Evolutionary conservation across 2,329 filamentous ascomycete species (phyloP).

Genomic region (Coniochaeta hoffmannii): DNA sequence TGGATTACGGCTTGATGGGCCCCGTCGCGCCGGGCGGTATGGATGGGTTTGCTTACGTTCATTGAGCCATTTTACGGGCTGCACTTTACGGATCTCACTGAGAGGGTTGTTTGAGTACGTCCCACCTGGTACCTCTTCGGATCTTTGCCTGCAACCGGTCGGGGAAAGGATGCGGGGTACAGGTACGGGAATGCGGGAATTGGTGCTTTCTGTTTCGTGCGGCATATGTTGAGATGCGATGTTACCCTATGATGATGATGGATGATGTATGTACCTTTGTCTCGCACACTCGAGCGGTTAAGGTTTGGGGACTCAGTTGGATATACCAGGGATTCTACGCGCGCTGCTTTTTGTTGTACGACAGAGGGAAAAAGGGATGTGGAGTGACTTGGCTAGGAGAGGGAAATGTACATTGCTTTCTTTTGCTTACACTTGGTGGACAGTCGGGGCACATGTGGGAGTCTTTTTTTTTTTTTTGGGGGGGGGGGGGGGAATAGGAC

Average conservation of each 20-base stretch:
- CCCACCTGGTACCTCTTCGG: too few species aligned
- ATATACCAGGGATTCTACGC: constrained; percentile 3
- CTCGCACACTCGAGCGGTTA: not conserved
- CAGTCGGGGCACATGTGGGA: not conserved
- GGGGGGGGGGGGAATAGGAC: not conserved
- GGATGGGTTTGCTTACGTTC: constrained; percentile 35
- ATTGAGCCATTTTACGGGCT: constrained; percentile 18
- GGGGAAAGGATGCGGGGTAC: not conserved
- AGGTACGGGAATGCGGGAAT: constrained; percentile 1
- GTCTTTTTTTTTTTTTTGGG: too few species aligned
- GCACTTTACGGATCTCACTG: not conserved
- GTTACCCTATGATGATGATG: constrained; percentile 1
- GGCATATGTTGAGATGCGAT: not conserved
- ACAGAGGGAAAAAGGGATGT: not conserved
- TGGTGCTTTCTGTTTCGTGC: not conserved
- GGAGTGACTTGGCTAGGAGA: not conserved
- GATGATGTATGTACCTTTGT: not conserved
- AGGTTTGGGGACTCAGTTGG: not conserved
- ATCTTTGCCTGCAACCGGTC: not conserved
- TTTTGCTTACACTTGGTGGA: not conserved
- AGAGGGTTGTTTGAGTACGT: too few species aligned
- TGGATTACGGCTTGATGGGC: constrained; percentile 30
- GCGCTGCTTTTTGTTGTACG: not conserved
- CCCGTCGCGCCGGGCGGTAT: constrained; percentile 21
- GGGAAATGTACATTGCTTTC: constrained; percentile 1